A percentile compares a stretch with the other conserved stretches of the same genome.
Evolutionary conservation across 768 basidiomycete species (phyloP).

Genomic region (Gyrodon lividus): DNA sequence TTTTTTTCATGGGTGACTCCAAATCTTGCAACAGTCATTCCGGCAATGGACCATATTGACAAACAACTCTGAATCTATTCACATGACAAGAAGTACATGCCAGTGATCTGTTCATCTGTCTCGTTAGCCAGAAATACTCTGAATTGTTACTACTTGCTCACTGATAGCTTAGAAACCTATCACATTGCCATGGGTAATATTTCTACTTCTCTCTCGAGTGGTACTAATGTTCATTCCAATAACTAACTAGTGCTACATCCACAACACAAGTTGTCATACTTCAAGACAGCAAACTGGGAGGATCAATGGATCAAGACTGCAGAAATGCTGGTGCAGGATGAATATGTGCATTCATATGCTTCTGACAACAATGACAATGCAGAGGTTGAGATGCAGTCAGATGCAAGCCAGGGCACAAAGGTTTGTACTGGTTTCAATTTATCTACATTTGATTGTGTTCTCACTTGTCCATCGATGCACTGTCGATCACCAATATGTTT

Average conservation of each 20-base stretch:
- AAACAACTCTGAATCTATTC: too few relatives aligned
- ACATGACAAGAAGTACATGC: too few relatives aligned
- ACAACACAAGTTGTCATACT: constrained; percentile 35
- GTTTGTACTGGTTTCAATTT: neutral
- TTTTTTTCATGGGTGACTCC: too few relatives aligned
- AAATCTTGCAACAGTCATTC: too few relatives aligned
- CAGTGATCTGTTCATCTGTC: too few relatives aligned
- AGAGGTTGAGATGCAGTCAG: constrained; percentile 11
- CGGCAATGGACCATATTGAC: too few relatives aligned
- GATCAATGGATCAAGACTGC: constrained; percentile 30
- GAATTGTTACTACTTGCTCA: too few relatives aligned
- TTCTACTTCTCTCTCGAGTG: neutral
- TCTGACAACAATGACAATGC: neutral
- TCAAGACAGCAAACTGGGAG: constrained; percentile 29
- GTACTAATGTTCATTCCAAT: neutral
- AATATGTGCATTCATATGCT: constrained; percentile 13
- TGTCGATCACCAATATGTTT: neutral
- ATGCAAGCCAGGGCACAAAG: constrained; percentile 1
- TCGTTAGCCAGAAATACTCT: too few relatives aligned
- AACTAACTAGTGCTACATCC: constrained; percentile 35
- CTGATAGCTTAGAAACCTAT: constrained; percentile 20
- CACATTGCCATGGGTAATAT: constrained; percentile 26
- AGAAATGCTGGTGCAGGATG: constrained; percentile 18
- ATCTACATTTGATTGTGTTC: neutral
- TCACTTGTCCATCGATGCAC: neutral